These are phyloP conservation scores for Fusarium gaditjirri DNA, from an alignment of 2,329 filamentous ascomycete genomes.

Conservation along the genomic window DNA sequence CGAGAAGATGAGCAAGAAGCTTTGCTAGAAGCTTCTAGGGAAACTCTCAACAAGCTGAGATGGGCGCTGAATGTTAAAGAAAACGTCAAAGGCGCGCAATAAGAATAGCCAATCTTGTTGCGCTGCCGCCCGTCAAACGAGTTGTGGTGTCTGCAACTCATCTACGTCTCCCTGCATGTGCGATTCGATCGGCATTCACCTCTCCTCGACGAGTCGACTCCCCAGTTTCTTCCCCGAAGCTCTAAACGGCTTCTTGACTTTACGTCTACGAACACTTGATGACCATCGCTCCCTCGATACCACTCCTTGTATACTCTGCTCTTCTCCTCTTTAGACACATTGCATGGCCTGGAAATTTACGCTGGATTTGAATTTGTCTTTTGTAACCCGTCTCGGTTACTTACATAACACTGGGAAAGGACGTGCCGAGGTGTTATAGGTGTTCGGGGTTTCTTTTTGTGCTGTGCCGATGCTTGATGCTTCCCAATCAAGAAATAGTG, in stretches of 20 bases:
- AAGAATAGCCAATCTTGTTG: slow-evolving; percentile 29
- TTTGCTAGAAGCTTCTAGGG: slow-evolving; percentile 67
- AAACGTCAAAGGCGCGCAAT: slow-evolving; percentile 66
- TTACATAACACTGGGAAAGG: slow-evolving; percentile 15
- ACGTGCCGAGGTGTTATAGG: slow-evolving; percentile 37
- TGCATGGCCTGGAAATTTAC: slow-evolving; percentile 40
- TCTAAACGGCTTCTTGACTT: slow-evolving; percentile 16
- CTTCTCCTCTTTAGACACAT: slow-evolving; percentile 37
- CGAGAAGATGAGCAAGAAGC: slow-evolving; percentile 71
- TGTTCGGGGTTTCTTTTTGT: slow-evolving; percentile 38
- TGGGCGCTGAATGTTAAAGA: slow-evolving; percentile 78
- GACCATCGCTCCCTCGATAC: slow-evolving; percentile 38
- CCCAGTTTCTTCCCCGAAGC: slow-evolving; percentile 14
- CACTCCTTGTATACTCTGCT: slow-evolving; percentile 38
- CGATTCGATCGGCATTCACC: neutral
- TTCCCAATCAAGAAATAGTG: slow-evolving; percentile 9
- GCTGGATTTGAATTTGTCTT: slow-evolving; percentile 36
- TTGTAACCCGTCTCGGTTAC: slow-evolving; percentile 28
- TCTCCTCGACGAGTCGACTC: slow-evolving; percentile 1
- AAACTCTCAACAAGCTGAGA: slow-evolving; percentile 73
- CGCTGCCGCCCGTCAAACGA: neutral
- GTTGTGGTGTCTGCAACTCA: neutral
- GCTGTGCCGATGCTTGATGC: slow-evolving; percentile 22
- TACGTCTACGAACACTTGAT: slow-evolving; percentile 36
- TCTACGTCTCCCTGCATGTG: neutral